Evolutionary conservation across 2,329 filamentous ascomycete species (phyloP), one percentile per base, ranked within the genome.

Genomic region (Claviceps digitariae): DNA sequence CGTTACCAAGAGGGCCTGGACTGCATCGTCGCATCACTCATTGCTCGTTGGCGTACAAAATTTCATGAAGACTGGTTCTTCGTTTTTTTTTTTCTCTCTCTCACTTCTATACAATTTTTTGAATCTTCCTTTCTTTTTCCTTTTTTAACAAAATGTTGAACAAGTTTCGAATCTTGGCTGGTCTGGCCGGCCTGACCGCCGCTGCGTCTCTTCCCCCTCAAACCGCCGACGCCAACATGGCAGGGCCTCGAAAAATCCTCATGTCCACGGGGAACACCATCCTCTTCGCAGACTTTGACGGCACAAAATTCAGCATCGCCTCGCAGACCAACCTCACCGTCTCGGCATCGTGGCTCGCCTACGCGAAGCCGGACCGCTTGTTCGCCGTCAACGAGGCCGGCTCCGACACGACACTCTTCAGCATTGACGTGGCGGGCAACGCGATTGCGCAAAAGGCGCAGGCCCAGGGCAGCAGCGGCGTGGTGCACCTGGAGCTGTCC

Each of bases 331-430:
- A 57, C 47, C 65, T 71, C 21, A 58, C 61, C 49, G 71, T 70
- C 40, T 62, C 64, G 36, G 69, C 74, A 23, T 78, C 74, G 31
- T 78, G 75, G 75, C 62, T 78, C 63, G 62, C 67, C 41, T 70
- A 69, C 61, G 67, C 66, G 49, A 55, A 64, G 20, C 68, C 69
- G 27, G 65, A 69, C 59, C 52, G 54, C 21, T 55, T 78, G 45
- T 77, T 75, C 55, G 71, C 72, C 46, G 71, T 74, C 21, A 68
- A 78, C 56, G 76, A 79, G 67, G 70, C 69, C 57, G 64, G 66
- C 57, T 62, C 63, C 50, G 59, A 62, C 46, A 63, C 72, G n/a
- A 67, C 68, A 54, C 60, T 70, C 17, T 74, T 73, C 59, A 64
- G 61, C 20, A 57, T 74, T 34, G 66, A 73, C 55, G 56, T 61